Base-by-base conservation (phyloP, 768 basidiomycete species). In the Pisolithus marmoratus region DNA sequence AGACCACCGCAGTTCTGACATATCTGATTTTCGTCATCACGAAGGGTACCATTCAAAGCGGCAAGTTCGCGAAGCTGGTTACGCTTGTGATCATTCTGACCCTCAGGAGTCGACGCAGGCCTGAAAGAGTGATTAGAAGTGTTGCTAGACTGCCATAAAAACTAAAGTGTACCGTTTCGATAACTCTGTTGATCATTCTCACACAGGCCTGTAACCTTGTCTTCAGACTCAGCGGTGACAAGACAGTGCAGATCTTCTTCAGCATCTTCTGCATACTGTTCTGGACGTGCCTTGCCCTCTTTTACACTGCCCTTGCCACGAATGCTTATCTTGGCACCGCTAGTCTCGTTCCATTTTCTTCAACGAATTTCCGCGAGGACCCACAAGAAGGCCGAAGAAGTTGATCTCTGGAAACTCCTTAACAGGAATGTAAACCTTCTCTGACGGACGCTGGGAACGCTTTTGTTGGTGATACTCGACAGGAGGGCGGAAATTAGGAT, bases 341-440 rank as follows among this genome's bases (percentile, higher is more conserved):
- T 92, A 62, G n/a, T 97, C 92, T 52, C 90, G 79, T 70, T 99
- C 96, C 96, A 99, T 99, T 72, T 93, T 94, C 80, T 99, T 99
- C 79, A 98, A 74, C 74, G 94, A 94, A 68, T 99, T 98, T 43
- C 96, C 96, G 63, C 96, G 89, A 63, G 96, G 96, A 37, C 96
- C 96, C 57, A 99, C 95, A 54, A 99, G 82, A 55, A 99, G 76
- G 60, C 96, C 96, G 62, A 99, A 98, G 74, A 98, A 99, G 68
- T 99, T 99, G 77, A 99, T 98, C 72, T 98, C 95, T 2, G 96
- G 96, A 61, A 99, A 99, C 72, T 99, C 96, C 70, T 99, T 98
- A 67, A 97, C 94, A 38, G 96, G 96, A 54, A 99, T 97, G 68
- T 98, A 99, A 55, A 99, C 96, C 72, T 98, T 98, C 54, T 99